Base-by-base conservation (phyloP, 768 basidiomycete species). In the Boletus insuetus region DNA sequence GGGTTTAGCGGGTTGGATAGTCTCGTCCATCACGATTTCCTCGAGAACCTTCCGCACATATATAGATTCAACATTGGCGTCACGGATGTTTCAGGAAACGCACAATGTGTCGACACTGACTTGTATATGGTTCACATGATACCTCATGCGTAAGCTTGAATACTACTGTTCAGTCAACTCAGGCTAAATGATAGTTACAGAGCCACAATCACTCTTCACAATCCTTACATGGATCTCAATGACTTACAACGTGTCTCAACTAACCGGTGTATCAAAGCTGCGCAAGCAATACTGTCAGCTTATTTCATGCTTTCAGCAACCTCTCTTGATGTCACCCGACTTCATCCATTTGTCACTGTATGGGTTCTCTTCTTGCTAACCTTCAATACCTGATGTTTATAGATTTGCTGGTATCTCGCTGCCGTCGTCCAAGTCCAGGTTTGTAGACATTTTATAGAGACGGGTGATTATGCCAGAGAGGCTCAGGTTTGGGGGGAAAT, bases 321-420 rank as follows among this genome's bases (percentile, higher is more conserved):
- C 0, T 92, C 91, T 12, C 77, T 91, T 58, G 91, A 93, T 57
- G 84, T 89, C 57, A 84, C 85, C 17, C 75, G 89, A 51, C 65
- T 94, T 47, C 91, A 94, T 70, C 91, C 91, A 16, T 91, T 90
- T 64, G 86, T 87, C 20, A 85, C 86, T 60, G 91, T 91, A 61
- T 53, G 89, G 67, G 31, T 48, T 19, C n/a, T 61, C 49, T 20
- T 48, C 32, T 44, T 53, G 16, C 20, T 52, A 3, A n/a, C 24
- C 17, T 60, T 47, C 59, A 62, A 51, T 37, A 2, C 22, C 53
- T 50, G 58, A 69, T 44, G 48, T 64, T 41, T 45, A 26, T 56
- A 91, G 89, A 92, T 93, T 44, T 91, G 90, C 68, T 94, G 91
- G 91, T 93, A 94, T 70, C 82, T 94, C 16, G 91, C 91, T 8